Percentiles rank a stretch among this genome's conserved stretches.
Conservation (phyloP, 257 asterid genomes). For the Solanum tacnaense region DNA sequence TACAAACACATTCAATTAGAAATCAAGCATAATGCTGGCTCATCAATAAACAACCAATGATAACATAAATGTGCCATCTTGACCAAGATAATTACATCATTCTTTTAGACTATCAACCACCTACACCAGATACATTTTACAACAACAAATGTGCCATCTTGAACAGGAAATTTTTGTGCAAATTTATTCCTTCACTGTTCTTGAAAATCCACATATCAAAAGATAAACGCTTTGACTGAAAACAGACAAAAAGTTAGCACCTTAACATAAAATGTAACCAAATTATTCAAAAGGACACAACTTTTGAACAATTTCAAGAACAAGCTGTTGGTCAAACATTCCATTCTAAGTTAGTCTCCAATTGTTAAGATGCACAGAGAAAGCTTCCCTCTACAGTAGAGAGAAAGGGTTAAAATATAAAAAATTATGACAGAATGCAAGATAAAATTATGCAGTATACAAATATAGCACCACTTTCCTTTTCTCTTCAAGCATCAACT, state of each 20-base stretch:
- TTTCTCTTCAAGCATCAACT: not conserved
- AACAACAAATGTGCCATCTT: not conserved
- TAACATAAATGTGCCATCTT: not conserved
- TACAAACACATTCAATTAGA: not conserved
- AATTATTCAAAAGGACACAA: not conserved
- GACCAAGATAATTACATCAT: not conserved
- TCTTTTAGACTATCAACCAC: not conserved
- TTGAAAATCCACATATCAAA: not conserved
- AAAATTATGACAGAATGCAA: not conserved
- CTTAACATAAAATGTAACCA: not conserved
- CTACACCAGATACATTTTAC: not conserved
- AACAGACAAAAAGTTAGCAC: not conserved
- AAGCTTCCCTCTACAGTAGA: not conserved
- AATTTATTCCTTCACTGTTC: not conserved
- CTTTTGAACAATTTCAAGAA: not conserved
- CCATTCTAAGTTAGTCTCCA: not conserved
- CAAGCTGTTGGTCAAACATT: not conserved
- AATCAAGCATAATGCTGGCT: not conserved
- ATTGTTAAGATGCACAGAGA: not conserved
- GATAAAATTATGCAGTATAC: not conserved
- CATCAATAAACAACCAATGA: not conserved
- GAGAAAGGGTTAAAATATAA: not conserved
- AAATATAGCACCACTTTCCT: not conserved
- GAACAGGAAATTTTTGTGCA: not conserved
- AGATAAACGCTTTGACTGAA: not conserved